Conservation (phyloP, 148 eudicot species). For the Silene conica region DNA sequence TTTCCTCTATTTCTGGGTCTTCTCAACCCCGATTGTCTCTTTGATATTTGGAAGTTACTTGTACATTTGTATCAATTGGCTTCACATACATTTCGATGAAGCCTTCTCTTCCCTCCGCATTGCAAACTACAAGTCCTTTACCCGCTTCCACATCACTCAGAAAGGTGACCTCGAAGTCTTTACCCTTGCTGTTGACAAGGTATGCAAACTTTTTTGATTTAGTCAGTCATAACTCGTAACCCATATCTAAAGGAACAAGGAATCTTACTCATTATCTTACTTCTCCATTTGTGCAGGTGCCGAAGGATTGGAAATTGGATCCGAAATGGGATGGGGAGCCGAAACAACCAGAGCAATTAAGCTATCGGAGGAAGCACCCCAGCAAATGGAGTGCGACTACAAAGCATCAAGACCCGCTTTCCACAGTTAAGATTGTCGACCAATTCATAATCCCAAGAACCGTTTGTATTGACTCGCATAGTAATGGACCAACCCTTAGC, state of each 20-base stretch:
- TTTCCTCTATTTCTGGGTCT: constrained; percentile 96
- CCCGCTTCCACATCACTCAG: constrained; percentile 73
- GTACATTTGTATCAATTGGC: constrained; percentile 92
- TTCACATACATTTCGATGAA: constrained; percentile 96
- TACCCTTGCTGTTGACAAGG: constrained; percentile 99
- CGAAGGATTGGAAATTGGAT: constrained; percentile 93
- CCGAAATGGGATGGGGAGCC: constrained; percentile 78
- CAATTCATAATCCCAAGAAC: constrained; percentile 35
- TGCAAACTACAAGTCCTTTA: constrained; percentile 94
- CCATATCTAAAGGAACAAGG: background rate
- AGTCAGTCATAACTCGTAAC: background rate
- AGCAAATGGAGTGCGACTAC: constrained; percentile 75
- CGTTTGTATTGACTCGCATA: constrained; percentile 8
- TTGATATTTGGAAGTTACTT: constrained; percentile 93
- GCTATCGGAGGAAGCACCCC: constrained; percentile 54
- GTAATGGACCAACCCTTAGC: constrained; percentile 21
- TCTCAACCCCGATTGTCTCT: constrained; percentile 97
- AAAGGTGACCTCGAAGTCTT: constrained; percentile 84
- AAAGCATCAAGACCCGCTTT: constrained; percentile 58
- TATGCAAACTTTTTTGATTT: constrained; percentile 14
- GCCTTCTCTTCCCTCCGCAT: constrained; percentile 98
- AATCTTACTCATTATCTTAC: background rate
- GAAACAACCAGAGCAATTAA: constrained; percentile 37
- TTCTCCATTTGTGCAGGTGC: constrained; percentile 47
- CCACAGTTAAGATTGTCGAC: constrained; percentile 66